Percentiles rank a stretch among this genome's conserved stretches.
phyloP scores from a whole-genome alignment of 169 alveolate genomes.

The Plasmodium relictum region DNA sequence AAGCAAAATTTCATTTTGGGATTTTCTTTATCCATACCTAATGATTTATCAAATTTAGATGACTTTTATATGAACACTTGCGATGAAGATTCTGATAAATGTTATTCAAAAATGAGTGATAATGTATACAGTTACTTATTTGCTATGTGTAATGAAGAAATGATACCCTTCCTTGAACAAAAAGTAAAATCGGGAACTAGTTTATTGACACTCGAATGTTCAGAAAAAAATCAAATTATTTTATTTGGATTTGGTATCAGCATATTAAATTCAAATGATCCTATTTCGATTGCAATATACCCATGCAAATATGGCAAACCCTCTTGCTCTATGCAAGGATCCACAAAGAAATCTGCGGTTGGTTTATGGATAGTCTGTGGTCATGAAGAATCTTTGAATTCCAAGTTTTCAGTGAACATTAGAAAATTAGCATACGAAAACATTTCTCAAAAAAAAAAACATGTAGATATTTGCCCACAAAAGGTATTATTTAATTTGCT shows the following conservation, averaged over 20 bases:
- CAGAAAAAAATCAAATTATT: slow-evolving; percentile 55
- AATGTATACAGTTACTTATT: slow-evolving; percentile 46
- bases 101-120: slow-evolving; percentile 72
- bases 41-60: slow-evolving; percentile 47
- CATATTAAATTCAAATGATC: slow-evolving; percentile 68
- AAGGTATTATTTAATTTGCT: slow-evolving; percentile 39
- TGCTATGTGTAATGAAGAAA: slow-evolving; percentile 73
- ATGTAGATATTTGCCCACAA: slow-evolving; percentile 40
- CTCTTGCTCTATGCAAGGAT: slow-evolving; percentile 71
- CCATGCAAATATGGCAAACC: slow-evolving; percentile 74
- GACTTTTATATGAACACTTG: slow-evolving; percentile 59
- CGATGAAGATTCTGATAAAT: slow-evolving; percentile 65
- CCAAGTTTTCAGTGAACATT: slow-evolving; percentile 43
- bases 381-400: slow-evolving; percentile 71
- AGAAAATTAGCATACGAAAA: slow-evolving; percentile 54
- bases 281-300: slow-evolving; percentile 45
- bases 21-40: slow-evolving; percentile 68
- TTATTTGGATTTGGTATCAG: slow-evolving; percentile 75
- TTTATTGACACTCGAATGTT: slow-evolving; percentile 62
- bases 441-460: slow-evolving; percentile 61
- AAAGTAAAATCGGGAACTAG: slow-evolving; percentile 60
- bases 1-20: slow-evolving; percentile 66
- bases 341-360: slow-evolving; percentile 57
- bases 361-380: slow-evolving; percentile 76
- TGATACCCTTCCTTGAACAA: slow-evolving; percentile 61